phyloP scores from a whole-genome alignment of 164 flowering plant species.

The Cinnamomum micranthum region DNA sequence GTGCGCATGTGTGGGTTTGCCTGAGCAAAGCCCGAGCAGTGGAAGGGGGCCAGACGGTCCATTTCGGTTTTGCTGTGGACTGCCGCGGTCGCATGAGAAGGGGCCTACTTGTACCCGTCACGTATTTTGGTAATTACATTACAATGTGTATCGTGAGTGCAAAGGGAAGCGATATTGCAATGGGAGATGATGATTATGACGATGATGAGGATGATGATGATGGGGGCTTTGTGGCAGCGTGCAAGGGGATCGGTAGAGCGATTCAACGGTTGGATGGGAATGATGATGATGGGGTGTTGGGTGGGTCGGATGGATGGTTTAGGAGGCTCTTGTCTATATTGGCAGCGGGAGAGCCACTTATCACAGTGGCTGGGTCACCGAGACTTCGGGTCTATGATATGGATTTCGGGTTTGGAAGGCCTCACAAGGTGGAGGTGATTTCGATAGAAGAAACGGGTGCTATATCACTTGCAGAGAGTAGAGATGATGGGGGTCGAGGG shows the following conservation, averaged over 20 bases:
- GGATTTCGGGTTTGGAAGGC: constrained; percentile 13
- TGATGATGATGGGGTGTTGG: constrained; percentile 1
- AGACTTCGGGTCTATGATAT: constrained; percentile 6
- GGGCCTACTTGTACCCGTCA: constrained; percentile 25
- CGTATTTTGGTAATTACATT: constrained; percentile 54
- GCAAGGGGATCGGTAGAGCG: constrained; percentile 19
- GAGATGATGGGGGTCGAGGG: constrained; percentile 12
- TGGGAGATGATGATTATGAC: constrained; percentile 10
- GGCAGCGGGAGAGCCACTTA: not conserved
- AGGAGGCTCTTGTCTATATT: not conserved
- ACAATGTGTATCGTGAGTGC: constrained; percentile 1
- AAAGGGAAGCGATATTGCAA: constrained; percentile 12
- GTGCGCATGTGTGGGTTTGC: constrained; percentile 41
- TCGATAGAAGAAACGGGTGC: constrained; percentile 8
- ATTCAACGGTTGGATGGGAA: constrained; percentile 9
- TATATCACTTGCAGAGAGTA: constrained; percentile 9
- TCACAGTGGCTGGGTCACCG: constrained; percentile 12
- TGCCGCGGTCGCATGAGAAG: constrained; percentile 19
- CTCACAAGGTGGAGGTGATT: constrained; percentile 8
- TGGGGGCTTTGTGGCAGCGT: constrained; percentile 24
- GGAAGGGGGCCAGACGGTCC: not conserved
- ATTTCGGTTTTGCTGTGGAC: constrained; percentile 30
- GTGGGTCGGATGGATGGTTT: not conserved
- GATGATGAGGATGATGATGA: constrained; percentile 3
- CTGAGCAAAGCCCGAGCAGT: constrained; percentile 15